These are phyloP conservation scores for Psophocarpus tetragonolobus DNA, from an alignment of 306 rosid species.

Conservation along the genomic window DNA sequence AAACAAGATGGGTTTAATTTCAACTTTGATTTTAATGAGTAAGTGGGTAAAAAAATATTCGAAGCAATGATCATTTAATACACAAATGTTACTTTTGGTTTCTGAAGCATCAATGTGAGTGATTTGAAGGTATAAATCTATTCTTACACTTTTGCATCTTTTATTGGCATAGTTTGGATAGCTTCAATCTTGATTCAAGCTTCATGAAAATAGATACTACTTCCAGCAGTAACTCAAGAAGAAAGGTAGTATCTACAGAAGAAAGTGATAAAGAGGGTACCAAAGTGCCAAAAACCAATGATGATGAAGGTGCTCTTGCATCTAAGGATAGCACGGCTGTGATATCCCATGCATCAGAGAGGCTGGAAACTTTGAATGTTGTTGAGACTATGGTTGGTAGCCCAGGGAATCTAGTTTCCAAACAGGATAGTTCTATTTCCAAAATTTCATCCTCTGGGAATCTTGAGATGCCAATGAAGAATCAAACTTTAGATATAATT, in stretches of 20 bases:
- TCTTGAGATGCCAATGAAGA: conserved; percentile 30
- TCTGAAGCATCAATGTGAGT: not conserved
- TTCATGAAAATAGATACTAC: conserved; percentile 44
- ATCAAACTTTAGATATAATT: conserved; percentile 36
- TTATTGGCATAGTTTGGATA: conserved; percentile 56
- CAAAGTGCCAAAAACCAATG: conserved; percentile 34
- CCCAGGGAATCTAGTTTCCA: conserved; percentile 41
- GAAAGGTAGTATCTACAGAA: conserved; percentile 47
- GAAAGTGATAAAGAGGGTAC: conserved; percentile 43
- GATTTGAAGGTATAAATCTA: conserved; percentile 9
- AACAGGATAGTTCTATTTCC: conserved; percentile 41
- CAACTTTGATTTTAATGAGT: conserved; percentile 86
- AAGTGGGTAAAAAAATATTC: conserved; percentile 40
- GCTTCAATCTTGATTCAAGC: conserved; percentile 63
- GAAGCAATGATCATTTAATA: conserved; percentile 9
- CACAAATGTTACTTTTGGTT: conserved; percentile 27
- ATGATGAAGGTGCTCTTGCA: conserved; percentile 39
- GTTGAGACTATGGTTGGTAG: conserved; percentile 45
- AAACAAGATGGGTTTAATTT: conserved; percentile 57
- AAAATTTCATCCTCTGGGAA: conserved; percentile 37
- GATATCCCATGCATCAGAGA: conserved; percentile 49
- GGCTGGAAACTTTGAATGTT: conserved; percentile 35
- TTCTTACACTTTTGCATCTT: conserved; percentile 16
- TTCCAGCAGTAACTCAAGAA: conserved; percentile 39
- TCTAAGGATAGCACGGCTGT: conserved; percentile 35